Evolutionary conservation across 2,329 filamentous ascomycete species (phyloP).

Genomic region (Aspergillus vadensis): DNA sequence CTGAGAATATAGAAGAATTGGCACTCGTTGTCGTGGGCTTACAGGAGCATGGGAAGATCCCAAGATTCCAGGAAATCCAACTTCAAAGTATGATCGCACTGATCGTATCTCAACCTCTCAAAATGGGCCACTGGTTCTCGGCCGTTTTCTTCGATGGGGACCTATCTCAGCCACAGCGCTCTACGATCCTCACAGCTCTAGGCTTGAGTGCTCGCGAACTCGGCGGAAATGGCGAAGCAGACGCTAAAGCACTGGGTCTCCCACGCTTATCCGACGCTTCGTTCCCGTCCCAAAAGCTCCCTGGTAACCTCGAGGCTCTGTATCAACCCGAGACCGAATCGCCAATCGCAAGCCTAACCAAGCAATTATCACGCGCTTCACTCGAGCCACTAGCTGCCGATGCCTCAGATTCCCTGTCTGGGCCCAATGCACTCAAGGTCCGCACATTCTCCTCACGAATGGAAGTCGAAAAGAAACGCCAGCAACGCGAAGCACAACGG

Average conservation of each 20-base stretch:
- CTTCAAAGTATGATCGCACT: conserved; percentile 81
- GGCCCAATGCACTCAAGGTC: conserved; percentile 83
- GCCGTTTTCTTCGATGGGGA: conserved; percentile 89
- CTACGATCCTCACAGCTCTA: conserved; percentile 76
- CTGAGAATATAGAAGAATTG: conserved; percentile 79
- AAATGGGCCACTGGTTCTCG: conserved; percentile 82
- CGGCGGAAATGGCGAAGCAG: conserved; percentile 69
- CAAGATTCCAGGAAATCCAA: conserved; percentile 72
- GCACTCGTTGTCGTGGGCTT: conserved; percentile 75
- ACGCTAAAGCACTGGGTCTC: conserved; percentile 43
- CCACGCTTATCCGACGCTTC: conserved; percentile 41
- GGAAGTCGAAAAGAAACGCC: conserved; percentile 60
- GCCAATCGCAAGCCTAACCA: conserved; percentile 68
- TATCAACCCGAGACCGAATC: conserved; percentile 57
- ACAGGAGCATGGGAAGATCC: conserved; percentile 81
- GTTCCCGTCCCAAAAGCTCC: conserved; percentile 82
- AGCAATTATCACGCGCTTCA: conserved; percentile 68
- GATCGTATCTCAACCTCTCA: conserved; percentile 71
- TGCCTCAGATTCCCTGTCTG: conserved; percentile 76
- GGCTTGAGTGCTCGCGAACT: conserved; percentile 82
- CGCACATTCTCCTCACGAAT: conserved; percentile 83
- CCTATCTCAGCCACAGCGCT: conserved; percentile 82
- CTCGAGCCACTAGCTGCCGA: conserved; percentile 79
- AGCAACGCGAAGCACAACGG: conserved; percentile 46
- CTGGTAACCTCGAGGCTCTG: conserved; percentile 69